These are phyloP conservation scores for Entomortierella chlamydospora DNA, from an alignment of 192 early-diverging fungal species.

Conservation along the genomic window DNA sequence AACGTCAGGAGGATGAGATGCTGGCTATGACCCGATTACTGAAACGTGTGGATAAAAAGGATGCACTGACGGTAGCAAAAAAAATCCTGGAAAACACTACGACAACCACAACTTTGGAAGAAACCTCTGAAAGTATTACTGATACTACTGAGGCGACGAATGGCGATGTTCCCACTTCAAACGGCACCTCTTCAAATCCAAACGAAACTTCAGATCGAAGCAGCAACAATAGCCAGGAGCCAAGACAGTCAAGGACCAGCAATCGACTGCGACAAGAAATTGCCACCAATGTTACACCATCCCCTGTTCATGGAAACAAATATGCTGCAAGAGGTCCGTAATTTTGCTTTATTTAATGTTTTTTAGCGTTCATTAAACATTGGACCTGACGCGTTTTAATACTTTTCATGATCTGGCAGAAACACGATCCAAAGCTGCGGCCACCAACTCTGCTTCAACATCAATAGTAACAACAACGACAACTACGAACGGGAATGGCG, in stretches of 20 bases:
- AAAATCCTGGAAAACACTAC: slow-evolving; percentile 10
- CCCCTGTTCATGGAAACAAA: not conserved
- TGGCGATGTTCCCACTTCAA: not conserved
- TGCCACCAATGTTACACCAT: slow-evolving; percentile 6
- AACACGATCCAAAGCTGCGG: not conserved
- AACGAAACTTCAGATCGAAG: not conserved
- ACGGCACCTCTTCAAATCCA: not conserved
- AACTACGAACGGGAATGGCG: not conserved
- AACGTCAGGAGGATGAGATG: slow-evolving; percentile 40
- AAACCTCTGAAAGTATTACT: not conserved
- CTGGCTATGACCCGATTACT: slow-evolving; percentile 13
- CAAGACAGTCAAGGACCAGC: not conserved
- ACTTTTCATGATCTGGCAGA: not conserved
- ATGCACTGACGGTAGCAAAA: slow-evolving; percentile 14
- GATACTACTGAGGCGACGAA: not conserved
- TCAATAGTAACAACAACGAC: not conserved
- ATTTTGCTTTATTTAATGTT: too few relatives aligned
- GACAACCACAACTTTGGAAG: not conserved
- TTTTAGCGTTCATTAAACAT: too few relatives aligned
- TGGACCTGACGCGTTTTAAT: not conserved
- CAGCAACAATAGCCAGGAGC: not conserved
- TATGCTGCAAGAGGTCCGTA: not conserved
- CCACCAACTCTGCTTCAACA: not conserved
- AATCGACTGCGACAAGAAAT: not conserved
- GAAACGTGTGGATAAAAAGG: slow-evolving; percentile 12